Percentiles rank a stretch among this genome's conserved stretches.
These are phyloP conservation scores for Leccinum variabile DNA, from an alignment of 1,284 basidiomycete genomes.

Conservation along the genomic window DNA sequence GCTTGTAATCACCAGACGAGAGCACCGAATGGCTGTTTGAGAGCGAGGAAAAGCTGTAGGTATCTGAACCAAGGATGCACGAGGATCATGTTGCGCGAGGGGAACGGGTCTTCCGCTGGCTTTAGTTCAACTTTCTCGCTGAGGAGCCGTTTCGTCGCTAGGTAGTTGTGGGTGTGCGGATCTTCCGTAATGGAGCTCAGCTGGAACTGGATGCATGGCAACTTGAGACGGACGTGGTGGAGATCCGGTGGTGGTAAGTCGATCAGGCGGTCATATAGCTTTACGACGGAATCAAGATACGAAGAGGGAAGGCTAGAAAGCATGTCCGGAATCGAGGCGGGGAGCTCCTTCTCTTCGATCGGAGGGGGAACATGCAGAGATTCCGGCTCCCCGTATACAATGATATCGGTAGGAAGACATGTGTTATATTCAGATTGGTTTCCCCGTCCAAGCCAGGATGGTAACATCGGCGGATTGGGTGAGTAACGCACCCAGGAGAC, in stretches of 20 bases:
- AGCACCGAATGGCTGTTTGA: constrained; percentile 25
- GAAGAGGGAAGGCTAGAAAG: not conserved
- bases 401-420: constrained; percentile 23
- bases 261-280: constrained; percentile 20
- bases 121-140: constrained; percentile 15
- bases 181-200: constrained; percentile 11
- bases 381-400: constrained; percentile 16
- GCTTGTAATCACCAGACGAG: constrained; percentile 2
- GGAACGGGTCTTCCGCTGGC: constrained; percentile 14
- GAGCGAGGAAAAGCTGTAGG: constrained; percentile 20
- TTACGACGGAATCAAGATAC: constrained; percentile 12
- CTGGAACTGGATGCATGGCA: constrained; percentile 19
- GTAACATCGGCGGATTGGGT: constrained; percentile 17
- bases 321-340: constrained; percentile 9
- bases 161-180: constrained; percentile 13
- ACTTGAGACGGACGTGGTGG: constrained; percentile 18
- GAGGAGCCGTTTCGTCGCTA: constrained; percentile 10
- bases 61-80: constrained; percentile 24
- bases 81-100: constrained; percentile 19
- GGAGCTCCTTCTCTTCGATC: constrained; percentile 11
- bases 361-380: constrained; percentile 11
- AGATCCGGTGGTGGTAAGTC: constrained; percentile 18
- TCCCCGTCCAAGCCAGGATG: constrained; percentile 24
- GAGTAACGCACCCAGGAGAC: constrained; percentile 22
- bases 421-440: constrained; percentile 25